phyloP scores from a whole-genome alignment of 306 rosid genomes.

The Sophora flavescens region DNA sequence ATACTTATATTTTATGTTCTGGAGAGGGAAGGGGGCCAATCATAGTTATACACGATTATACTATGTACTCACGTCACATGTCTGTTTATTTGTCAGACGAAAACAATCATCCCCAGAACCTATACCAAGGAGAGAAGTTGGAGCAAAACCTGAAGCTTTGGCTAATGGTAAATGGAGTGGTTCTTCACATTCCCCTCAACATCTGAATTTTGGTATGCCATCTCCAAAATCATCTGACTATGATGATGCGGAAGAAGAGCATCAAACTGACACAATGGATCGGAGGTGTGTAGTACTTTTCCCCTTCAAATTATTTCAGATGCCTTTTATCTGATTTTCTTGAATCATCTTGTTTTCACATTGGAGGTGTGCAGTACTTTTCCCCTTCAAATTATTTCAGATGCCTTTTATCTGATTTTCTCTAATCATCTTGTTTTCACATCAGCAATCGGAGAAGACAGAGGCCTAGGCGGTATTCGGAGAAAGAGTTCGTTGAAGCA shows the following conservation, averaged over 20 bases:
- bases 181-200: slow-evolving; percentile 63
- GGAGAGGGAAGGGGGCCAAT: neutral
- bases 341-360: slow-evolving; percentile 43
- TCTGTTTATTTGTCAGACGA: slow-evolving; percentile 55
- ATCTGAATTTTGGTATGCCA: slow-evolving; percentile 60
- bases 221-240: slow-evolving; percentile 84
- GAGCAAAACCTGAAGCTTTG: slow-evolving; percentile 67
- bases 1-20: neutral
- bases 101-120: slow-evolving; percentile 87
- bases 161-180: slow-evolving; percentile 80
- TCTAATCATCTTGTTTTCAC: slow-evolving; percentile 35
- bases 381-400: neutral
- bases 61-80: slow-evolving; percentile 10
- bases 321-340: slow-evolving; percentile 25
- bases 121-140: slow-evolving; percentile 61
- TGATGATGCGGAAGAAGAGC: slow-evolving; percentile 66
- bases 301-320: neutral
- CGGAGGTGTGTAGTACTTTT: slow-evolving; percentile 60
- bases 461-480: slow-evolving; percentile 90
- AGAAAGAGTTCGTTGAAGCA: slow-evolving; percentile 78
- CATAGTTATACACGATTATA: neutral
- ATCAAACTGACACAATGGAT: slow-evolving; percentile 64
- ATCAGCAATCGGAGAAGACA: slow-evolving; percentile 80
- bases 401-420: slow-evolving; percentile 23
- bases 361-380: slow-evolving; percentile 60